Evolutionary conservation across 2,329 filamentous ascomycete species (phyloP).

Genomic region (Colletotrichum agaves): DNA sequence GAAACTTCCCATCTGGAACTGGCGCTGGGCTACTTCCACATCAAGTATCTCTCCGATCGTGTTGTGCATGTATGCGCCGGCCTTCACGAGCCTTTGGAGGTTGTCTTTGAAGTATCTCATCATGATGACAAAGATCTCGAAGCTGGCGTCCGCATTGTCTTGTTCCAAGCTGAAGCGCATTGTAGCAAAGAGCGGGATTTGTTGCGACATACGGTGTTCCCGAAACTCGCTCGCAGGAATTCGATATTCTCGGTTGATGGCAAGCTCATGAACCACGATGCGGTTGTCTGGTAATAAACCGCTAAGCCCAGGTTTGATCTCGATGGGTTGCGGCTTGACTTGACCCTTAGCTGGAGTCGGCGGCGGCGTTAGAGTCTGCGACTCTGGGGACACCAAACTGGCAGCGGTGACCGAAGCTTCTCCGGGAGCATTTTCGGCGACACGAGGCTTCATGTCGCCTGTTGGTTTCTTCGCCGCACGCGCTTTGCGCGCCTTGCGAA

Average conservation of each 20-base stretch:
- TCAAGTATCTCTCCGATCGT: conserved; percentile 82
- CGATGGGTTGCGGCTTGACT: conserved; percentile 51
- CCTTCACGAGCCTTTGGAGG: conserved; percentile 76
- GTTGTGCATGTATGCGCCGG: conserved; percentile 77
- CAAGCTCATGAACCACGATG: conserved; percentile 80
- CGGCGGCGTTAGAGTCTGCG: conserved; percentile 65
- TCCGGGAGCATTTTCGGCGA: conserved; percentile 60
- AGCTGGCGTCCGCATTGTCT: conserved; percentile 72
- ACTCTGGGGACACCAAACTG: conserved; percentile 52
- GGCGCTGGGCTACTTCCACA: conserved; percentile 74
- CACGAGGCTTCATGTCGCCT: conserved; percentile 77
- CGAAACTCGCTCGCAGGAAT: conserved; percentile 71
- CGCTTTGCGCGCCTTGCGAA: conserved; percentile 75
- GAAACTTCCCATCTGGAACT: conserved; percentile 78
- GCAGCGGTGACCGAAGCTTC: conserved; percentile 51
- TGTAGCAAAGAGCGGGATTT: conserved; percentile 63
- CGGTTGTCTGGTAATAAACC: conserved; percentile 77
- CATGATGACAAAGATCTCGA: conserved; percentile 75
- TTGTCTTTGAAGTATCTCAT: conserved; percentile 77
- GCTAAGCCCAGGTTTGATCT: conserved; percentile 55
- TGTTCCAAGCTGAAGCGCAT: conserved; percentile 73
- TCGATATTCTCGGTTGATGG: conserved; percentile 81
- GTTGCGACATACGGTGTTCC: conserved; percentile 63
- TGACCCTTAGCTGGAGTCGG: conserved; percentile 58
- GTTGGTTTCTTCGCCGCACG: conserved; percentile 72